Conservation (phyloP, 140 eudicot genomes). For the Cichorium intybus region DNA sequence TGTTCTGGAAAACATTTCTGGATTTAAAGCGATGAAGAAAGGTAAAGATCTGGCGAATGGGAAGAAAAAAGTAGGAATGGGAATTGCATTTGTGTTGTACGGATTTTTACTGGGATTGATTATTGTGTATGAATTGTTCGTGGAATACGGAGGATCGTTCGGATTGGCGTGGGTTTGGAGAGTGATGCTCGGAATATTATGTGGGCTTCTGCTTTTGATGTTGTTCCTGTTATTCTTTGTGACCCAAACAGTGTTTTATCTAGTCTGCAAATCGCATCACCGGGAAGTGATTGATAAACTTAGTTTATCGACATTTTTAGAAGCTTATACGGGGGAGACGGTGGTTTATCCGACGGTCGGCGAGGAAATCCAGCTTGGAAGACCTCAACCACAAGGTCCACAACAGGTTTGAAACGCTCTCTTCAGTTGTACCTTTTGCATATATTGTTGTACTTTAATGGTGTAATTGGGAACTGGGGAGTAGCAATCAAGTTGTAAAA, state of each 20-base stretch:
- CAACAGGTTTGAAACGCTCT: not conserved
- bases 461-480: too few relatives aligned
- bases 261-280: conserved; percentile 37
- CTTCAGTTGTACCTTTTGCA: not conserved
- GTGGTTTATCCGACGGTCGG: conserved; percentile 12
- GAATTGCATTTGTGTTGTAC: conserved; percentile 33
- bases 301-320: conserved; percentile 20
- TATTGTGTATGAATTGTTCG: conserved; percentile 10
- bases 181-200: conserved; percentile 18
- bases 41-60: conserved; percentile 38
- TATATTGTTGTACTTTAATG: not conserved
- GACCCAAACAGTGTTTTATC: conserved; percentile 27
- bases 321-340: conserved; percentile 10
- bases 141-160: not conserved
- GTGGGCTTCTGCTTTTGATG: conserved; percentile 16
- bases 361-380: conserved; percentile 23
- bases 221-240: conserved; percentile 27
- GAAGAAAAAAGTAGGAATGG: conserved; percentile 21
- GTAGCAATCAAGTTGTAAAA: not conserved
- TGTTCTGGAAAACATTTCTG: conserved; percentile 41
- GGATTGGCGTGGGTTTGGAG: not conserved
- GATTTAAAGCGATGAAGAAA: conserved; percentile 48
- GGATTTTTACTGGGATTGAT: not conserved
- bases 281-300: conserved; percentile 33
- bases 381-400: not conserved